Conservation (phyloP, 2,329 filamentous ascomycete genomes). For the Colletotrichum salicis region DNA sequence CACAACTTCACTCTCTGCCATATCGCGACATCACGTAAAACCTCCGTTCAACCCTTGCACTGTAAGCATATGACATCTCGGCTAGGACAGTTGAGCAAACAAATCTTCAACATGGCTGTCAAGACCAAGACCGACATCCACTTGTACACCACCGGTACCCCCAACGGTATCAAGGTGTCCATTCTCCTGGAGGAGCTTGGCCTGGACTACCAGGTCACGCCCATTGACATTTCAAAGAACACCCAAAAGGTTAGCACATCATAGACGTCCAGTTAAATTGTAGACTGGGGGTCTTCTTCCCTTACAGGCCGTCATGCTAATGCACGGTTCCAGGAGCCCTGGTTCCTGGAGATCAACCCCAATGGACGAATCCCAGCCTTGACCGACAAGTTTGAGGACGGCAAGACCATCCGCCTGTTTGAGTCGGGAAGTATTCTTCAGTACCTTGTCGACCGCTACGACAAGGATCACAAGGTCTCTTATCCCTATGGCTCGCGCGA, state of each 20-base stretch:
- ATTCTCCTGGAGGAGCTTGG: constrained; percentile 88
- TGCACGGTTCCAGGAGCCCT: constrained; percentile 62
- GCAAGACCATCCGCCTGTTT: constrained; percentile 79
- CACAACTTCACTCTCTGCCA: background rate
- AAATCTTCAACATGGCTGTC: constrained; percentile 52
- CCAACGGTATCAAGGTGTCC: constrained; percentile 90
- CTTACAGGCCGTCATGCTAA: background rate
- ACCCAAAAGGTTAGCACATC: constrained; percentile 32
- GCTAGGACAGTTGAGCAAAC: constrained; percentile 22
- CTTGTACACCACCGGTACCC: constrained; percentile 84
- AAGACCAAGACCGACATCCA: constrained; percentile 71
- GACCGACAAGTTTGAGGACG: constrained; percentile 81
- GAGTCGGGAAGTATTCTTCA: constrained; percentile 87
- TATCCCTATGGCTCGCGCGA: constrained; percentile 79
- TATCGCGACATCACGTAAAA: background rate
- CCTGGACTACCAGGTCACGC: constrained; percentile 78
- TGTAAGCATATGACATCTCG: constrained; percentile 26
- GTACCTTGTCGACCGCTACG: constrained; percentile 85
- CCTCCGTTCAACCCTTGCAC: background rate
- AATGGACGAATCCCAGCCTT: constrained; percentile 92
- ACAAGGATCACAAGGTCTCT: constrained; percentile 83
- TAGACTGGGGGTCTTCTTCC: background rate
- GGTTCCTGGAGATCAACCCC: constrained; percentile 92
- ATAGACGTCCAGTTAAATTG: constrained; percentile 10
- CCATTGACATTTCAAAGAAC: constrained; percentile 78